Base-by-base conservation (phyloP, 371 early-diverging fungal genomes). In the Nematocida minor region DNA sequence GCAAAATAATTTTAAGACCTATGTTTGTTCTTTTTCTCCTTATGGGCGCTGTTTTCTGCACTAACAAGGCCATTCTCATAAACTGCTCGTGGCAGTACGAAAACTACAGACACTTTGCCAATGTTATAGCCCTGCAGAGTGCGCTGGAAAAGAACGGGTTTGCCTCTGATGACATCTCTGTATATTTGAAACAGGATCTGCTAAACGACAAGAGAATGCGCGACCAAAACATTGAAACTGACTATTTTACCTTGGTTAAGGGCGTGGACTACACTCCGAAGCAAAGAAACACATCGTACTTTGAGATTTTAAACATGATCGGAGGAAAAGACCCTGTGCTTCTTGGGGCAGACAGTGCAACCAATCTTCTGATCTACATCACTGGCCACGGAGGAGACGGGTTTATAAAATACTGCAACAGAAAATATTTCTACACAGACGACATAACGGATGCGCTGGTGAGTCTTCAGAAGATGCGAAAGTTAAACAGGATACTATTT, bases 351-450 rank as follows among this genome's bases (percentile, higher is more conserved):
- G 67, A 82, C 51, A 55, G 69, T 22, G 31, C 42, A 20, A 71
- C 84, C 16, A 85, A 83, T 67, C 40, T 83, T 16, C 48, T 83
- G 20, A 78, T 85, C 22, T 85, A 85, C 60, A 64, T 85, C 40
- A 67, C 79, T 40, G 85, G 85, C 29, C 85, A 85, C 71, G 85
- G 82, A 22, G 79, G 77, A n/a, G 81, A 82, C 27, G 64, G 68
- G 1, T 82, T 82, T 57, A 71, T 85, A n/a, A 83, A 83, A 66
- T 63, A 83, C 44, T 64, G 64, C 25, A 68, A 81, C 55, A 70
- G 79, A 54, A 78, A 81, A 18, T 82, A 51, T 44, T 63, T 83
- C 25, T 68, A 66, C 25, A 74, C 48, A 42, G 80, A 83, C 20
- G 85, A 85, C 46, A 14, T 85, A n/a, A 83, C 77, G 68, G 14